These are phyloP conservation scores for Colletotrichum euphorbiae DNA, from an alignment of 2,329 filamentous ascomycete genomes.

Conservation along the genomic window DNA sequence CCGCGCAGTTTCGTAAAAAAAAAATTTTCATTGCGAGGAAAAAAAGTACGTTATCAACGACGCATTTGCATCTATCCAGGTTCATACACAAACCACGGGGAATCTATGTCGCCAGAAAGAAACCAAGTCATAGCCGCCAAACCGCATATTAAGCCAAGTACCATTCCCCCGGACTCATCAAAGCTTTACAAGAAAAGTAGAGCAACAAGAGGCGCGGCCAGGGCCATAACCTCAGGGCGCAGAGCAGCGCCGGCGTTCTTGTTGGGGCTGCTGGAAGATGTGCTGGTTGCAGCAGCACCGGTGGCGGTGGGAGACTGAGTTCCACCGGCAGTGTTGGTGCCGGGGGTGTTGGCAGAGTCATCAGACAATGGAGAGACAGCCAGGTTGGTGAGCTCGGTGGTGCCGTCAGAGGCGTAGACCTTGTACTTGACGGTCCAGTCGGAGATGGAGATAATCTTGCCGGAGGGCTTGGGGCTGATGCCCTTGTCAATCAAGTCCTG, in stretches of 20 bases:
- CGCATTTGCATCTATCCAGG: slow-evolving; percentile 27
- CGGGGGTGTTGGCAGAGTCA: slow-evolving; percentile 59
- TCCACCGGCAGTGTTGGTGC: slow-evolving; percentile 57
- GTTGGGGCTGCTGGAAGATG: slow-evolving; percentile 46
- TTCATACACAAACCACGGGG: slow-evolving; percentile 31
- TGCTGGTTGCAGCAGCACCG: slow-evolving; percentile 21
- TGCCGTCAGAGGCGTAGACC: slow-evolving; percentile 55
- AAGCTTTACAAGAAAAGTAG: slow-evolving; percentile 38
- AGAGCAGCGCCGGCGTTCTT: slow-evolving; percentile 36
- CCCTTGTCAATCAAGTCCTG: slow-evolving; percentile 81
- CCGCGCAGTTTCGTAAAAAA: not conserved
- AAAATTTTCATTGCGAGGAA: not conserved
- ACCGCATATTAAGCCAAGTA: slow-evolving; percentile 21
- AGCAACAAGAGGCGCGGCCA: slow-evolving; percentile 37
- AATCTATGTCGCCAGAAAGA: slow-evolving; percentile 37
- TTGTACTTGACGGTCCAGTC: slow-evolving; percentile 67
- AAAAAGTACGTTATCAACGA: not conserved
- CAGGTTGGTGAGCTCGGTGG: slow-evolving; percentile 55
- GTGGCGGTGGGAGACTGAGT: no score
- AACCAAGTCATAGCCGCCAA: slow-evolving; percentile 37
- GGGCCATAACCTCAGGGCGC: slow-evolving; percentile 30
- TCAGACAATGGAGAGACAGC: slow-evolving; percentile 60
- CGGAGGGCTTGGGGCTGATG: slow-evolving; percentile 71
- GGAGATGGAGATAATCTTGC: slow-evolving; percentile 76
- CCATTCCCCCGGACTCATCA: slow-evolving; percentile 4